Base-by-base conservation (phyloP, 2,329 filamentous ascomycete genomes). In the Phialophora tarda region DNA sequence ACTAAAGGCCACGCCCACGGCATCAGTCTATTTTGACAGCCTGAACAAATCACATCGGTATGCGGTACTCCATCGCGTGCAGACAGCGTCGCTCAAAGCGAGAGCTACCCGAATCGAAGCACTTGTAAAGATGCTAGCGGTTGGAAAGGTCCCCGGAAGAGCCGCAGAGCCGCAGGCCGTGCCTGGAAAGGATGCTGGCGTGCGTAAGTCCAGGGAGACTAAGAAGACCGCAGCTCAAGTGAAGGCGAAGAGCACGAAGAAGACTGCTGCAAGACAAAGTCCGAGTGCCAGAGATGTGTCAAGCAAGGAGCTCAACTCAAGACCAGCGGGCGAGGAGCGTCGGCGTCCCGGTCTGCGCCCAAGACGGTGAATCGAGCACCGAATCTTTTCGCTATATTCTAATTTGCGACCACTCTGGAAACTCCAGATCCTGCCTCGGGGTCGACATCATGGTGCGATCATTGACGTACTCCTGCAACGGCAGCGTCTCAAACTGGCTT, bases 21-120 rank as follows among this genome's bases (percentile, higher is more conserved):
- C 80, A 0, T 76, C 77, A 17, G 69, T 64, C 0, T 79, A 78
- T 38, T 86, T 83, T 67, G 77, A 80, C 3, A 70, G 69, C 2
- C 65, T 88, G 71, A 80, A 75, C 23, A 83, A 78, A 71, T 76
- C 78, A 4, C 79, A 83, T 63, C 75, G 81, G 4, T 87, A 82
- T 72, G 55, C 78, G 0, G 80, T 85, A 14, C 69, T 86, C 3
- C 78, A 77, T 71, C 76, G 82, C 17, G 70, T 86, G 14, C 75
- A 81, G 68, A 84, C 79, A 6, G 77, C 79, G 3, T 74, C 76
- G 30, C 74, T 74, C 1, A 64, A 71, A 55, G 69, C 68, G 38
- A 69, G 77, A 48, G 68, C 55, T 23, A 75, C 44, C 80, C 79
- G 78, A 63, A 82, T 85, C 26, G 75, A 73, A 28, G 75, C 81